Evolutionary conservation across 177 flowering plant species (phyloP).

Genomic region (Vitis hybrid): DNA sequence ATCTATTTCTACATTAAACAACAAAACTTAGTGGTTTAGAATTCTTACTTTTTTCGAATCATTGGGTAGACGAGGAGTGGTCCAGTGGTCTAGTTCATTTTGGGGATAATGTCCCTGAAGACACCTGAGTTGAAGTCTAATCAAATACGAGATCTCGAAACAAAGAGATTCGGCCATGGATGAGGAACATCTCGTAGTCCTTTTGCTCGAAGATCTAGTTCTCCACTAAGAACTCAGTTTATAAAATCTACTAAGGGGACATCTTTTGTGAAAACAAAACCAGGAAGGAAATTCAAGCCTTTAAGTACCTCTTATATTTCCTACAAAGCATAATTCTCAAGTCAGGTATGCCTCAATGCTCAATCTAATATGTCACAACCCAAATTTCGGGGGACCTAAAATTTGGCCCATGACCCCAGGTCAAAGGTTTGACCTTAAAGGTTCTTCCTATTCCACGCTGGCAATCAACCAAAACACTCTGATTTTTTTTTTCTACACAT

Average conservation of each 20-base stretch:
- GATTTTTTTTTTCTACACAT: too few species aligned
- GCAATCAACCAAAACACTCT: too few species aligned
- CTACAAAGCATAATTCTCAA: constrained; percentile 23
- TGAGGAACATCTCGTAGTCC: constrained; percentile 77
- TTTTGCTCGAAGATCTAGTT: constrained; percentile 42
- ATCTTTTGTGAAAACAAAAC: constrained; percentile 43
- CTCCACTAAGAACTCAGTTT: constrained; percentile 50
- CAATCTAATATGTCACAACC: too few species aligned
- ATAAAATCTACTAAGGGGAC: constrained; percentile 53
- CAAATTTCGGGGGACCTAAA: too few species aligned
- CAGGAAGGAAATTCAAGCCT: constrained; percentile 38
- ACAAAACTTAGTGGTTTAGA: too few species aligned
- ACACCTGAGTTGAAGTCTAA: constrained; percentile 52
- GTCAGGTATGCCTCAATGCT: too few species aligned
- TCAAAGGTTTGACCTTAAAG: too few species aligned
- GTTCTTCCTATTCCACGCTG: too few species aligned
- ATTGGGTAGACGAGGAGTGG: constrained; percentile 64
- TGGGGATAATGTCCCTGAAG: constrained; percentile 43
- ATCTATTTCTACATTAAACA: too few species aligned
- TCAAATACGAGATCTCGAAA: constrained; percentile 54
- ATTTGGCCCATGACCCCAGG: too few species aligned
- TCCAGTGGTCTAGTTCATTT: constrained; percentile 29
- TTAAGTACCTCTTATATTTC: constrained; percentile 38
- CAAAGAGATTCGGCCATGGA: constrained; percentile 81
- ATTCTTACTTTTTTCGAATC: constrained; percentile 49